A percentile compares a stretch with the other conserved stretches of the same genome.
phyloP scores from a whole-genome alignment of 2,329 filamentous ascomycete genomes.

The Fusarium irregulare region DNA sequence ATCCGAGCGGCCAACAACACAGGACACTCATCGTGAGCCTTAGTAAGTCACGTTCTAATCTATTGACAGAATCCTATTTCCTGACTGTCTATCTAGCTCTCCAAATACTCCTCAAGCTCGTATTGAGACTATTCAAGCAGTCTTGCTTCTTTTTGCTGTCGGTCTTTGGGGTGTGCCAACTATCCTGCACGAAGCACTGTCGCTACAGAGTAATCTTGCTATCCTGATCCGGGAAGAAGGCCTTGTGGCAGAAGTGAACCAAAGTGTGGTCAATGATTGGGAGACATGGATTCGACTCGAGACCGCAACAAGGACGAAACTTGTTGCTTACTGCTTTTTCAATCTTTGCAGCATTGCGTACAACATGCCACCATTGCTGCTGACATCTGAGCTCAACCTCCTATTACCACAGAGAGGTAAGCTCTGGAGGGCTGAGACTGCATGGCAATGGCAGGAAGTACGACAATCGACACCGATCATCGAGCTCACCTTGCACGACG shows the following conservation, averaged over 20 bases:
- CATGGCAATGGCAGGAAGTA: constrained; percentile 71
- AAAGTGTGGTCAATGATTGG: constrained; percentile 63
- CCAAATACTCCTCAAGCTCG: constrained; percentile 69
- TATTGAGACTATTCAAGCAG: constrained; percentile 73
- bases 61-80: background rate
- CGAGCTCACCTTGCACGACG: constrained; percentile 67
- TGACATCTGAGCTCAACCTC: constrained; percentile 70
- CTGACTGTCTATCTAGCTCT: constrained; percentile 54
- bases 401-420: constrained; percentile 65
- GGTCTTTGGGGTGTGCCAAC: constrained; percentile 71
- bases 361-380: constrained; percentile 66
- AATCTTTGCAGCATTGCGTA: constrained; percentile 72
- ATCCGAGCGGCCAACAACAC: constrained; percentile 66
- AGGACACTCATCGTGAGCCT: constrained; percentile 69
- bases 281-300: constrained; percentile 70
- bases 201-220: constrained; percentile 68
- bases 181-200: constrained; percentile 69
- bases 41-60: constrained; percentile 59
- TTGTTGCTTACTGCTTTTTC: constrained; percentile 71
- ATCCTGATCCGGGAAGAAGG: constrained; percentile 70
- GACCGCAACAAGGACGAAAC: constrained; percentile 67
- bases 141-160: constrained; percentile 69
- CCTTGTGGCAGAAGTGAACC: constrained; percentile 60
- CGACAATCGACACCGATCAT: constrained; percentile 62
- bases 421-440: constrained; percentile 67